Conservation (phyloP, 1,284 basidiomycete species). For the Pseudozyma sp. region DNA sequence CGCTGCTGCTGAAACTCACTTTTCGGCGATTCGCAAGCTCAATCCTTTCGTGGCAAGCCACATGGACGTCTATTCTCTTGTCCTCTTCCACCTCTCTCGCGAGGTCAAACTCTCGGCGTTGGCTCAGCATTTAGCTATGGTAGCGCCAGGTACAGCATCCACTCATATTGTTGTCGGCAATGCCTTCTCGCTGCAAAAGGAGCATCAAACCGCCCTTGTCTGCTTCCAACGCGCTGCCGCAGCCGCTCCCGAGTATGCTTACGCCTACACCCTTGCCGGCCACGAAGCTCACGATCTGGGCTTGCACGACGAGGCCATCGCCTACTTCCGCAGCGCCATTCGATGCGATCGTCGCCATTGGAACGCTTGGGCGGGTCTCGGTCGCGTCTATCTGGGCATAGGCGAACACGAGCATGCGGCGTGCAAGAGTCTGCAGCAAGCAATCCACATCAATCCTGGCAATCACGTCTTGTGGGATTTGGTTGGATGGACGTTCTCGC, state of each 20-base stretch:
- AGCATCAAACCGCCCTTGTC: conserved; percentile 62
- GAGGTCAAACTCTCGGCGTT: conserved; percentile 63
- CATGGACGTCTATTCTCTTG: conserved; percentile 66
- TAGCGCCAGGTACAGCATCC: conserved; percentile 51
- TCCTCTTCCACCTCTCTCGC: conserved; percentile 68
- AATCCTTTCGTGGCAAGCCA: conserved; percentile 54
- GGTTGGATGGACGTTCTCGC: conserved; percentile 56
- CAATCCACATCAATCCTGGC: conserved; percentile 53
- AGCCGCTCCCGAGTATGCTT: conserved; percentile 61
- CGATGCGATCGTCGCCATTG: conserved; percentile 63
- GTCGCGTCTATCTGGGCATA: conserved; percentile 55
- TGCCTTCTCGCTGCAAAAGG: conserved; percentile 64
- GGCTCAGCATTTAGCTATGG: conserved; percentile 56
- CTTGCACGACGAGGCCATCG: conserved; percentile 56
- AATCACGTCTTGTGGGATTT: conserved; percentile 65
- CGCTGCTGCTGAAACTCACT: conserved; percentile 58
- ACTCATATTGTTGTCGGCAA: conserved; percentile 66
- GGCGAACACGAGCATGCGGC: conserved; percentile 57
- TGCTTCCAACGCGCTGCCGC: conserved; percentile 63
- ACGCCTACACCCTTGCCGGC: conserved; percentile 66
- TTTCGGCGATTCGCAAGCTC: conserved; percentile 38
- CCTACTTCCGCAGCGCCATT: conserved; percentile 63
- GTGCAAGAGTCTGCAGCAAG: conserved; percentile 55
- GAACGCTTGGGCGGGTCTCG: conserved; percentile 67
- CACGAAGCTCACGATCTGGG: conserved; percentile 65